Base-by-base conservation (phyloP, 1,284 basidiomycete genomes). In the Tetrapyrgos nigripes region DNA sequence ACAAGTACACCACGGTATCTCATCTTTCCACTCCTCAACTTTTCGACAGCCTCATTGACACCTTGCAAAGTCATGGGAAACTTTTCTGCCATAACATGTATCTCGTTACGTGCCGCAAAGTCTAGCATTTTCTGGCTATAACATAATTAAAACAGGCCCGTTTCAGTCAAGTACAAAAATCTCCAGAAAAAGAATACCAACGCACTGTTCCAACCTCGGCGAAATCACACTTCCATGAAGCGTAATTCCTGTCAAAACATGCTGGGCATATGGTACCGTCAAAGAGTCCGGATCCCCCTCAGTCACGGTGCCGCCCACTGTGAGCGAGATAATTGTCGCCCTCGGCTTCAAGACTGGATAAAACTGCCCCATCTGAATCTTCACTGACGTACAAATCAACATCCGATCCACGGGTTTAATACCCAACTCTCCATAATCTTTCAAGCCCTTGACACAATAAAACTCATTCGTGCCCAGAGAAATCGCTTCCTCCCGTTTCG, bases 401-500 rank as follows among this genome's bases (percentile, higher is more conserved):
- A 28, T 33, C 35, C 43, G 47, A 26, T 50, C 50, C 19, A 59
- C 74, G 27, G 76, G 71, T 64, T 81, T 50, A 21, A 50, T 3
- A 19, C 17, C 10, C 23, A 50, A 31, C 3, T 27, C 23, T 23
- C n/a, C 48, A 29, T 29, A 50, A 27, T 50, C 83, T 17, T 43
- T 47, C 37, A 66, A 57, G 57, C 65, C 55, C 23, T 63, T 61
- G 23, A 78, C 81, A 50, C 76, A 68, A 48, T 84, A 71, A 62
- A 81, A 79, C 53, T 79, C 73, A 46, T 74, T 73, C 3, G 84
- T 85, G 21, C 85, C 85, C 76, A 87, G 81, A 62, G 80, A 77
- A 66, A 83, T 73, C 31, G 83, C 83, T 63, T 88, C 86, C 19
- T 78, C 79, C 66, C 79, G 75, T 73, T 88, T 88, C 64, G 68